A percentile compares a stretch with the other conserved stretches of the same genome.
Conservation (phyloP, 129 eudicot species). For the Daucus carota region DH1_v3.0 NC_030389.2:5736501-5737000, state of each 20-base stretch:
- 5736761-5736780: slow-evolving; percentile 98
- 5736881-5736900: background rate
- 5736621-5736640: background rate
- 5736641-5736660: background rate
- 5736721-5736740: slow-evolving; percentile 98
- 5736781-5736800: slow-evolving; percentile 93
- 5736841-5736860: background rate
- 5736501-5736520: background rate
- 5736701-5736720: slow-evolving; percentile 96
- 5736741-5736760: slow-evolving; percentile 99
- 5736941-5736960: background rate
- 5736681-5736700: slow-evolving; percentile 99
- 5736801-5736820: slow-evolving; percentile 92
- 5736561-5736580: background rate
- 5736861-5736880: background rate
- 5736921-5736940: background rate
- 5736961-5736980: background rate
- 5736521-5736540: background rate
- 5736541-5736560: background rate
- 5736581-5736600: background rate
- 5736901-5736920: background rate
- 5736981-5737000: background rate
- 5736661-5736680: slow-evolving; percentile 85
- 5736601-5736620: background rate
- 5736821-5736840: background rate